Evolutionary conservation across 345 rosid species (phyloP).

Genomic region (Zanthoxylum bungeanum): DNA sequence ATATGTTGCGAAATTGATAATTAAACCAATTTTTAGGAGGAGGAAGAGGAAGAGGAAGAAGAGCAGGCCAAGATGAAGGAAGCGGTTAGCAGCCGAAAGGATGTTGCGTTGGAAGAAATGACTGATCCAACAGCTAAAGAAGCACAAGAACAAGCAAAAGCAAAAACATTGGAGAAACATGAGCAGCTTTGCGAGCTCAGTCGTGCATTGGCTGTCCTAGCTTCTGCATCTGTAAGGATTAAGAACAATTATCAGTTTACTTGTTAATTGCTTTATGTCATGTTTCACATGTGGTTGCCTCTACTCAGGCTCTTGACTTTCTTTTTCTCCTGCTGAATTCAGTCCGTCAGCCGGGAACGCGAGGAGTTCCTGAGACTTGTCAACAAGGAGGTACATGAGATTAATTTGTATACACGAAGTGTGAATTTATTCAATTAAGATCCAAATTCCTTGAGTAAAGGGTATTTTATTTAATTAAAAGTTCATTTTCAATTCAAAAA

Average conservation of each 20-base stretch:
- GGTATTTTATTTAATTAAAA: background rate
- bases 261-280: background rate
- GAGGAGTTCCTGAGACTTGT: constrained; percentile 85
- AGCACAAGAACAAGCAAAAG: constrained; percentile 75
- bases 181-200: constrained; percentile 83
- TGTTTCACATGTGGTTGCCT: constrained; percentile 12
- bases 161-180: constrained; percentile 61
- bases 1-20: too few species aligned
- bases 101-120: constrained; percentile 85
- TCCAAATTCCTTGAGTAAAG: background rate
- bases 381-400: constrained; percentile 71
- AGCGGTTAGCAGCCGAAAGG: constrained; percentile 48
- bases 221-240: constrained; percentile 86
- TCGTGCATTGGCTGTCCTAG: constrained; percentile 82
- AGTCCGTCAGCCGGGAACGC: constrained; percentile 90
- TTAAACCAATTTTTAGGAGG: too few species aligned
- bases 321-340: constrained; percentile 28
- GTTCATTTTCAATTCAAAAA: background rate
- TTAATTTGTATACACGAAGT: background rate
- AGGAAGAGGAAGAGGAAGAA: constrained; percentile 80
- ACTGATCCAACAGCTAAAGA: constrained; percentile 50
- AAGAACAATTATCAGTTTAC: constrained; percentile 4
- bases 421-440: background rate
- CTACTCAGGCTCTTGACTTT: constrained; percentile 10
- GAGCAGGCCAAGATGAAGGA: constrained; percentile 63